Evolutionary conservation across 495 filamentous ascomycete genomes (phyloP), one percentile per base, ranked within the genome.

Genomic region (Recurvomyces mirabilis): DNA sequence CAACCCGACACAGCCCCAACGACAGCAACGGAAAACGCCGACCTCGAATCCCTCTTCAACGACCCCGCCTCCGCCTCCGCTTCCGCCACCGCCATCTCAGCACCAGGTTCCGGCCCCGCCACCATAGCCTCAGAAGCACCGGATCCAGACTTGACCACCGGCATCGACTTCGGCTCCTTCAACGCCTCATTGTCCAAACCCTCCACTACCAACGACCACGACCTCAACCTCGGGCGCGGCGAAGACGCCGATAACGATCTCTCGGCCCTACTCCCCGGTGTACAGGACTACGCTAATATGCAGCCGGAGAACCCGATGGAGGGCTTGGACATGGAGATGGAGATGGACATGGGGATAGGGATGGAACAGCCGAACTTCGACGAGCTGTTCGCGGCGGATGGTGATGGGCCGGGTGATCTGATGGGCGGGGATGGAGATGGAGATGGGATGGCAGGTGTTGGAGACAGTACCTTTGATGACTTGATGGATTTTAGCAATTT

Each of bases 21-120:
- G 23, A 26, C 35, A 26, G 36, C 26, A 33, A 30, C 39, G 25
- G 22, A 13, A 15, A 10, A 30, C 25, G n/a, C n/a, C n/a, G 51
- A 54, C 25, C 46, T 54, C 28, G 51, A 54, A 21, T 49, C 39
- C 21, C 46, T 54, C 39, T 54, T 54, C 51, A 46, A 42, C 34
- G 50, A 43, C 19, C 33, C 50, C 4, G 14, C 29, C 6, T 40
- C 40, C 40, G 31, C 39, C n/a, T 17, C 19, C 20, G 13, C 12
- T 23, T 21, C 25, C 14, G 35, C 18, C 41, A 9, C 13, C 22
- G 26, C 30, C 10, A 35, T 30, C 1, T 17, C 30, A 5, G 18
- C 22, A 15, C 41, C 41, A 25, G 23, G 26, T 5, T 19, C 21
- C 20, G 40, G 26, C 13, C 4, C 42, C 5, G 23, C 35, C 22